Base-by-base conservation (phyloP, 768 basidiomycete genomes). In the Boletus sp. region DNA sequence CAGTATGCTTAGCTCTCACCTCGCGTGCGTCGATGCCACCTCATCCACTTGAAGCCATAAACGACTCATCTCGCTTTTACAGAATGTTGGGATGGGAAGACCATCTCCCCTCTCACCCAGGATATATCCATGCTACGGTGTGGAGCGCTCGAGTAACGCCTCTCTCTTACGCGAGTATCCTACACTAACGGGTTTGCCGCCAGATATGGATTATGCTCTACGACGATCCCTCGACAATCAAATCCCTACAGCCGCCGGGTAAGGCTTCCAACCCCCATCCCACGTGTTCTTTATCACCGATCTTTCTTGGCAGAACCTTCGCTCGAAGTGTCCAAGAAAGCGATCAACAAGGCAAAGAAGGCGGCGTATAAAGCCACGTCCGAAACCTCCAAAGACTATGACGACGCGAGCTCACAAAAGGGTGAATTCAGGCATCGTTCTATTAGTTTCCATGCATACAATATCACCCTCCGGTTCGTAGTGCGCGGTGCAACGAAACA, bases 31-130 rank as follows among this genome's bases (percentile, higher is more conserved):
- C 35, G 35, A 48, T 37, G 47, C 7, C 35, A 19, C 35, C 25
- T n/a, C 35, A 15, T 29, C 13, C 47, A 14, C 8, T 9, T 10
- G 35, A 27, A 29, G 13, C 11, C 35, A 4, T 7, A 5, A n/a
- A 29, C 27, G 34, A 38, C 35, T 38, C 25, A 56, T 47, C 27
- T 33, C 19, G 50, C 47, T 27, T 46, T 41, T 44, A 25, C 55
- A 95, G 93, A 50, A 74, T 96, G 62, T 72, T 96, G 44, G 72
- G 77, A 41, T 97, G 89, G 85, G 93, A 92, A 69, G 88, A 96
- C 67, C 72, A 73, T 29, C 73, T 98, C 17, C 82, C 88, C 14
- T 84, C 86, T 42, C 86, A 93, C 72, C 84, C 88, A 4, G 79
- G 76, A 1, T 97, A 94, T 67, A 73, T 90, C 54, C 79, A 79